A percentile compares a stretch with the other conserved stretches of the same genome.
phyloP scores from a whole-genome alignment of 257 asterid genomes.

The Jasminum sambac region DNA sequence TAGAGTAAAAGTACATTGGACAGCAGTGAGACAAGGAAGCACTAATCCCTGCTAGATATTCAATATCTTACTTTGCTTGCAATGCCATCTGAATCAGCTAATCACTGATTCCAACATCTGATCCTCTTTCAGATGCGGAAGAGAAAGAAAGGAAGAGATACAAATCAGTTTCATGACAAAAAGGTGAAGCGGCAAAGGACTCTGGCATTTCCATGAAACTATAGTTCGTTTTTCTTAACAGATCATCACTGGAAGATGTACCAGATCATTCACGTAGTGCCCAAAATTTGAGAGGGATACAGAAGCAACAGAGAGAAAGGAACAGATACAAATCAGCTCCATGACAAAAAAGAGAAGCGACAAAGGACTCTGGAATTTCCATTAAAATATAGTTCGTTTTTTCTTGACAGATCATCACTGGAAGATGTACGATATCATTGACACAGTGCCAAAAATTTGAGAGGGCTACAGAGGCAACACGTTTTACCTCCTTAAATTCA shows the following conservation, averaged over 20 bases:
- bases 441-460: neutral
- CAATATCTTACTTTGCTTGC: conserved; percentile 4
- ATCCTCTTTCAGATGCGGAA: conserved; percentile 26
- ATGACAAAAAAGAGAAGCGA: conserved; percentile 23
- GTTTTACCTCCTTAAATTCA: conserved; percentile 1
- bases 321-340: no score
- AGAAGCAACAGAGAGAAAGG: no score
- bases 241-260: no score
- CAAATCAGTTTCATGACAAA: no score
- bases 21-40: conserved; percentile 1
- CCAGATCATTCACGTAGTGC: no score
- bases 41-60: conserved; percentile 2
- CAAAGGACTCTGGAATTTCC: conserved; percentile 20
- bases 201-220: no score
- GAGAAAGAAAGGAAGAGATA: conserved; percentile 9
- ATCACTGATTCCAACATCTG: conserved; percentile 20
- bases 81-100: conserved; percentile 13
- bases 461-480: neutral
- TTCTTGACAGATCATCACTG: conserved; percentile 25
- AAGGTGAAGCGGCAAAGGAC: no score
- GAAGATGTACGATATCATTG: conserved; percentile 19
- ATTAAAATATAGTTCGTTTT: conserved; percentile 39
- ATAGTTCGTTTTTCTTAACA: no score
- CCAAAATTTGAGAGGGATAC: no score
- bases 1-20: neutral